These are phyloP conservation scores for Penicillium paradoxum DNA, from an alignment of 495 filamentous ascomycete species.

Conservation along the genomic window DNA sequence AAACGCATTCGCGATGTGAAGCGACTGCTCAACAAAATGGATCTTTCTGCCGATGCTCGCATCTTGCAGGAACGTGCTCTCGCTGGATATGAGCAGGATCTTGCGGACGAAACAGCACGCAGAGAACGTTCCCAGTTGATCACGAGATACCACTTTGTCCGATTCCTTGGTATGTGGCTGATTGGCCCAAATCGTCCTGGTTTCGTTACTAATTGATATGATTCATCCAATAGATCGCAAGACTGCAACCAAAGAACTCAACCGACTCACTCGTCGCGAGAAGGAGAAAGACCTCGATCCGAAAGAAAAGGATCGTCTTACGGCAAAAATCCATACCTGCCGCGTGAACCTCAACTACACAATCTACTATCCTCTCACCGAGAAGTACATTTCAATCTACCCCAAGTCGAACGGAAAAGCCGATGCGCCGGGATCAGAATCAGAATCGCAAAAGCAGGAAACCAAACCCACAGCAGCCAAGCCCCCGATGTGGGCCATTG, in stretches of 20 bases:
- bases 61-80: conserved; percentile 79
- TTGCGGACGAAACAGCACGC: conserved; percentile 58
- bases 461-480: conserved; percentile 19
- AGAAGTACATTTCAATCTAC: conserved; percentile 78
- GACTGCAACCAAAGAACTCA: conserved; percentile 69
- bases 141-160: conserved; percentile 85
- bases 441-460: conserved; percentile 20
- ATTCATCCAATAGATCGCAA: conserved; percentile 61
- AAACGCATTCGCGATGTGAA: conserved; percentile 49
- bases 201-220: background rate
- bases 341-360: conserved; percentile 85
- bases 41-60: conserved; percentile 69
- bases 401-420: conserved; percentile 36
- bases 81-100: conserved; percentile 65
- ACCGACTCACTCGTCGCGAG: conserved; percentile 45
- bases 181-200: background rate
- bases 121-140: conserved; percentile 68
- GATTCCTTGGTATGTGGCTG: conserved; percentile 65
- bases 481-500: conserved; percentile 61
- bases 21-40: conserved; percentile 53
- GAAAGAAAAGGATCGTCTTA: conserved; percentile 45
- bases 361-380: conserved; percentile 71
- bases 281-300: conserved; percentile 47
- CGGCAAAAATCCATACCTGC: conserved; percentile 59
- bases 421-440: conserved; percentile 17